phyloP scores from a whole-genome alignment of 2,329 filamentous ascomycete species.

The Harringtonia aguacate region DNA sequence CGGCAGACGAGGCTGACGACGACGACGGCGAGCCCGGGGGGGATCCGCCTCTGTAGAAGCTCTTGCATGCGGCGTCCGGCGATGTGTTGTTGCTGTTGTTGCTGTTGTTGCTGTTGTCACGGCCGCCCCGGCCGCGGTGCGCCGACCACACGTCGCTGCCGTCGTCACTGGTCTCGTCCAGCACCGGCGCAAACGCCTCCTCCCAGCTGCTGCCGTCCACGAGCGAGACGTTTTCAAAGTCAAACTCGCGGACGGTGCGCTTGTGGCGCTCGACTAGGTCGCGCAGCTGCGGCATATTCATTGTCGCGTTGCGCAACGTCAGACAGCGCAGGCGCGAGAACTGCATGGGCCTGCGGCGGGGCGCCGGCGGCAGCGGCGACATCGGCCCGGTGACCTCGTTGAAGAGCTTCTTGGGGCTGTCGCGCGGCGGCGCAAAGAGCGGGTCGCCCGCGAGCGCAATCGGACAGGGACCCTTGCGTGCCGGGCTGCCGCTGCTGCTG shows the following conservation, averaged over 20 bases:
- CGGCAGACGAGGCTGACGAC: conserved; percentile 4
- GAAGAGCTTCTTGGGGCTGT: conserved; percentile 46
- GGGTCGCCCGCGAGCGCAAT: conserved; percentile 60
- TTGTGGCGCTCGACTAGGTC: conserved; percentile 58
- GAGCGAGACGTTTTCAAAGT: conserved; percentile 67
- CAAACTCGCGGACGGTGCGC: conserved; percentile 60
- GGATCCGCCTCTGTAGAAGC: conserved; percentile 13
- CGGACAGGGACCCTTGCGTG: conserved; percentile 59
- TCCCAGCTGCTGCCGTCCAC: conserved; percentile 65
- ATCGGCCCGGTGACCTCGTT: conserved; percentile 54
- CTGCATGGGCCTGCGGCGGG: conserved; percentile 41
- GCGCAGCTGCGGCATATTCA: conserved; percentile 61
- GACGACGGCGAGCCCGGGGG: conserved; percentile 8
- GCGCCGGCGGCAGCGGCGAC: conserved; percentile 46
- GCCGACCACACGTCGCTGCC: conserved; percentile 30
- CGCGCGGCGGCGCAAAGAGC: conserved; percentile 49
- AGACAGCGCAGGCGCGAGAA: conserved; percentile 61
- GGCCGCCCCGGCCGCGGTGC: conserved; percentile 16
- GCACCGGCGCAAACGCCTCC: conserved; percentile 66
- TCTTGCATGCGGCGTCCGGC: conserved; percentile 5
- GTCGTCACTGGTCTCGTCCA: conserved; percentile 31
- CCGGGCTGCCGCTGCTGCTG: background rate
- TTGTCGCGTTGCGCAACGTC: conserved; percentile 59
- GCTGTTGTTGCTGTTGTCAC: conserved; percentile 19
- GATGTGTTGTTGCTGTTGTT: conserved; percentile 17